phyloP scores from a whole-genome alignment of 208 protist genomes.

The Angomonas ambiguus region DNA sequence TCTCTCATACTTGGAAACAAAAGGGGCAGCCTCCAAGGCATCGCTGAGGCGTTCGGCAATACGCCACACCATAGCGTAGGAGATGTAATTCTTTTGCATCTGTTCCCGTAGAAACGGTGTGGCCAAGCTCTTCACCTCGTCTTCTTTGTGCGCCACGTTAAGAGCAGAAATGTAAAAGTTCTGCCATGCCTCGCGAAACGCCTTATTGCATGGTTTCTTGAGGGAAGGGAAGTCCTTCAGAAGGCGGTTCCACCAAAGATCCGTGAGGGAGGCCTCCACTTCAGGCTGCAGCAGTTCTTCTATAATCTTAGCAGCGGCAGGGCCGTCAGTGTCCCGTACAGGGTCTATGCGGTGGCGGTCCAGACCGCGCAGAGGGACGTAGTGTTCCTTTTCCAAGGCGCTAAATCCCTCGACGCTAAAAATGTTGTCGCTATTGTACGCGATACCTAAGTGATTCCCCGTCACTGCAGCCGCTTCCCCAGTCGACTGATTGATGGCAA shows the following conservation, averaged over 20 bases:
- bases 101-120: slow-evolving; percentile 68
- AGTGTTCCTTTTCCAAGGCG: slow-evolving; percentile 65
- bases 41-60: slow-evolving; percentile 76
- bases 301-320: slow-evolving; percentile 41
- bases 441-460: slow-evolving; percentile 63
- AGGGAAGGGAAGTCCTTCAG: slow-evolving; percentile 80
- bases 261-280: slow-evolving; percentile 28
- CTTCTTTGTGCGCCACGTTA: slow-evolving; percentile 67
- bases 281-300: slow-evolving; percentile 38
- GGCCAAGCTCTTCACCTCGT: slow-evolving; percentile 46
- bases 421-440: slow-evolving; percentile 75
- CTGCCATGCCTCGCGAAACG: slow-evolving; percentile 57
- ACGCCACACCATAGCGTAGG: slow-evolving; percentile 82
- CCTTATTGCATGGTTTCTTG: slow-evolving; percentile 51
- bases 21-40: slow-evolving; percentile 37
- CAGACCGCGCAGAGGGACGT: slow-evolving; percentile 63
- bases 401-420: slow-evolving; percentile 67
- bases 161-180: slow-evolving; percentile 67
- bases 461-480: slow-evolving; percentile 59
- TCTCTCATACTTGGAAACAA: slow-evolving; percentile 39
- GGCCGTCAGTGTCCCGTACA: slow-evolving; percentile 33
- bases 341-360: slow-evolving; percentile 57
- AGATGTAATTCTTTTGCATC: slow-evolving; percentile 80
- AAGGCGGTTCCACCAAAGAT: slow-evolving; percentile 70
- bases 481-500: slow-evolving; percentile 49